Percentiles rank a stretch among this genome's conserved stretches.
Conservation (phyloP, 2,329 filamentous ascomycete species). For the Daldinia sp. region DNA sequence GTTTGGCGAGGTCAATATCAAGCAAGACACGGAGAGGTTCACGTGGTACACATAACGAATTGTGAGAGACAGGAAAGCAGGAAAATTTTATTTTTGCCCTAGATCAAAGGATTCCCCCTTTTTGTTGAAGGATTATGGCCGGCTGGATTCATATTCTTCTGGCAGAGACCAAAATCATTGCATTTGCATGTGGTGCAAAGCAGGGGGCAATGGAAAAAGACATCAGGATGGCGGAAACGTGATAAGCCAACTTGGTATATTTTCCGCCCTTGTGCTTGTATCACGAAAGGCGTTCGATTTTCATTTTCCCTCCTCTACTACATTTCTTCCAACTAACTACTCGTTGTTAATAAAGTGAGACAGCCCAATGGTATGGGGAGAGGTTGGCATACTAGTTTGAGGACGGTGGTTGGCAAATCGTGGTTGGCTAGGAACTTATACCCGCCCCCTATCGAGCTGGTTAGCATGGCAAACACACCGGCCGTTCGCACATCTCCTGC, state of each 20-base stretch:
- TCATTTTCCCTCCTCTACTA: background rate
- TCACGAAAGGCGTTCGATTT: conserved; percentile 27
- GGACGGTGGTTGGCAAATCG: conserved; percentile 12
- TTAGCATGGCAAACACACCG: background rate
- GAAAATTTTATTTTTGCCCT: conserved; percentile 31
- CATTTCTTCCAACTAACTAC: conserved; percentile 10
- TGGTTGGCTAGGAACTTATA: conserved; percentile 7
- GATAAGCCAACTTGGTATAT: background rate
- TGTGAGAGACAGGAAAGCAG: conserved; percentile 10
- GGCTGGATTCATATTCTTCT: conserved; percentile 24
- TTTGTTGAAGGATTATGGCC: conserved; percentile 17
- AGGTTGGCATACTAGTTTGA: conserved; percentile 5
- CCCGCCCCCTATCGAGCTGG: background rate
- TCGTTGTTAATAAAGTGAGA: conserved; percentile 26
- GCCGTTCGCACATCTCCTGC: conserved; percentile 5
- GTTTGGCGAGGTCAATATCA: conserved; percentile 5
- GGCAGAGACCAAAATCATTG: conserved; percentile 31
- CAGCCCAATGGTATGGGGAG: conserved; percentile 6
- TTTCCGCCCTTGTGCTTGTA: conserved; percentile 15
- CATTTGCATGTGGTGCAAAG: conserved; percentile 35
- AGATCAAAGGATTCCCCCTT: conserved; percentile 24
- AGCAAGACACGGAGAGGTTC: conserved; percentile 8
- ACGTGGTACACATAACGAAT: conserved; percentile 9
- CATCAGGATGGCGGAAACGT: background rate
- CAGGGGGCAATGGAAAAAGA: conserved; percentile 8